Evolutionary conservation across 1,139 yeast genomes (phyloP), one percentile per base, ranked within the genome.

Genomic region (Suhomyces panamericanus): DNA sequence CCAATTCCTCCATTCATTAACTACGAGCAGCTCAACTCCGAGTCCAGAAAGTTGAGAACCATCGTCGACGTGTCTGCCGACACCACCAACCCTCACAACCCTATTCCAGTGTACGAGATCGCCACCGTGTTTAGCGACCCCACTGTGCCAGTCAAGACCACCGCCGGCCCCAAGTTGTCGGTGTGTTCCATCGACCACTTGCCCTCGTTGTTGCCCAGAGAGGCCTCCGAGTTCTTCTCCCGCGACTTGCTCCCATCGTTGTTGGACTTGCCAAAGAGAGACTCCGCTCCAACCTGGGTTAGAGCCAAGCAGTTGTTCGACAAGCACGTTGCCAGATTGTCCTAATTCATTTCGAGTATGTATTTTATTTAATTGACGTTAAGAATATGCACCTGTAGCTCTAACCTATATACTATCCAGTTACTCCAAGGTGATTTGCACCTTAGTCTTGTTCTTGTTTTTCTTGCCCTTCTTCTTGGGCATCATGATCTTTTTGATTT

Each of bases 31-130:
- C 78, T 93, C 64, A 86, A 87, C 69, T 69, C 66, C 46, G 62
- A 67, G 29, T 69, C 70, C 49, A 87, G 99, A 80, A 84, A 78
- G 55, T 80, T 93, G 63, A 84, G 93, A 66, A 88, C 95, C 16
- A 89, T 95, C 53, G 97, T 93, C 42, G 99, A 93, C 67, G 99
- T 93, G 47, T 88, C 96, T 47, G 99, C 99, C 48, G 99, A 95
- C 70, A 93, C 98, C 42, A 93, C 99, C 46, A 95, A 93, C 68
- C 98, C 98, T 49, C 95, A 90, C 75, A 93, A 93, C 72, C 99
- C 99, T 49, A 81, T 93, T 51, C 99, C 99, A 52, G 93, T 93
- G 46, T 95, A 93, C 69, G 75, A 81, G 29, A 76, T 88, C 55
- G 95, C 96, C 46, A 93, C 99, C 28, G 91, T 86, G 12, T 93